These are phyloP conservation scores for Reutealis trisperma DNA, from an alignment of 345 rosid genomes.

Conservation along the genomic window DNA sequence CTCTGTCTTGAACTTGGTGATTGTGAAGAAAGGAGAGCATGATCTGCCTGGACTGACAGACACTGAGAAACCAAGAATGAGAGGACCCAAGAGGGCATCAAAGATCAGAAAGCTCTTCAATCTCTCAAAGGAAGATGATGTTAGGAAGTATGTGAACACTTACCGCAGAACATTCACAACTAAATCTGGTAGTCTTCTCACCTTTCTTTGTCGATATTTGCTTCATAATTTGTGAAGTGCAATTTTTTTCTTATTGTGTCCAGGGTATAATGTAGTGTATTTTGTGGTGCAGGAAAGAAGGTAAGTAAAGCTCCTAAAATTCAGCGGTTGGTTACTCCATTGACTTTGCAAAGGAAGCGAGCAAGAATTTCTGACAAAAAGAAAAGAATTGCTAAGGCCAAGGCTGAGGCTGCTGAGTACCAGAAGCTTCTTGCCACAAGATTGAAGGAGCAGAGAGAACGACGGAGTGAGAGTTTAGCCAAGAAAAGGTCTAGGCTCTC, in stretches of 20 bases:
- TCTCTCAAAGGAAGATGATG: slow-evolving; percentile 80
- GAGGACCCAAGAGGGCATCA: slow-evolving; percentile 86
- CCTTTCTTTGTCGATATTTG: neutral
- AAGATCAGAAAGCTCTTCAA: slow-evolving; percentile 78
- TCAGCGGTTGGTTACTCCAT: slow-evolving; percentile 31
- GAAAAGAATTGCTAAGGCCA: slow-evolving; percentile 35
- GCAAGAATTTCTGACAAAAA: slow-evolving; percentile 33
- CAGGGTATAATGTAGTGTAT: neutral
- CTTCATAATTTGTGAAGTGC: neutral
- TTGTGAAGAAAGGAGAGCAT: slow-evolving; percentile 75
- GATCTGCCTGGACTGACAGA: slow-evolving; percentile 85
- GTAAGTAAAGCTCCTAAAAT: slow-evolving; percentile 34
- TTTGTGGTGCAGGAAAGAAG: slow-evolving; percentile 24
- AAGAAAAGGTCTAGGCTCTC: slow-evolving; percentile 32
- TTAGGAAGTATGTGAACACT: slow-evolving; percentile 78
- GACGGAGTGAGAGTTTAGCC: slow-evolving; percentile 33
- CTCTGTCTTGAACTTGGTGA: slow-evolving; percentile 76
- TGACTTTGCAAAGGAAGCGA: slow-evolving; percentile 30
- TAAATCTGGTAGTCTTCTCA: slow-evolving; percentile 51
- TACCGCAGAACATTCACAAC: slow-evolving; percentile 76
- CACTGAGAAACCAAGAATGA: slow-evolving; percentile 77
- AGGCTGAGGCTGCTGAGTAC: slow-evolving; percentile 35
- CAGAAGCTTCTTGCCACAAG: slow-evolving; percentile 34
- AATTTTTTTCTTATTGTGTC: neutral
- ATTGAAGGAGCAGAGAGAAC: slow-evolving; percentile 37